Evolutionary conservation across 163 green algal genomes (phyloP), one percentile per base, ranked within the genome.

Genomic region (Prototheca wickerhamii): DNA sequence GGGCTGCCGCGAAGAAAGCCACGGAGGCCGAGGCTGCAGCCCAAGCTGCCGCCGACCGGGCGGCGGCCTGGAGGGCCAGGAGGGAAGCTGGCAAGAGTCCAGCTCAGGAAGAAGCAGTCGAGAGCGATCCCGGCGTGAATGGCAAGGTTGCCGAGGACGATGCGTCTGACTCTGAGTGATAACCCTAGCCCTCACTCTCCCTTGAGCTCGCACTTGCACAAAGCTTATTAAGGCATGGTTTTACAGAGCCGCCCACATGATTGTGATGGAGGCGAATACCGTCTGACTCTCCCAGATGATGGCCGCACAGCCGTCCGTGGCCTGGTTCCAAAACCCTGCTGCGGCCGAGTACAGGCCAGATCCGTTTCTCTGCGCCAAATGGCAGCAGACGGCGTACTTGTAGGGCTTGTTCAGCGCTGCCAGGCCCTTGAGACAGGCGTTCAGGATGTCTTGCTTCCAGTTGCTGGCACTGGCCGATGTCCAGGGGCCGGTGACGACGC

Each of bases 231-330:
- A 26, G 2, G 33, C 44, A 25, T 42, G 10, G n/a, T 64, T 32
- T 75, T 60, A 94, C 17, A 87, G 74, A 4, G 80, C 75, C 4
- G 89, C 51, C 88, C 87, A 95, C 72, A 91, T 92, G 1, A 91
- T 82, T 4, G 82, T 90, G 0, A 90, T 82, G 21, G 92, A 75
- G 5, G 86, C 76, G 6, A 89, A 75, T 65, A 91, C 88, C 0
- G 80, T 88, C 21, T 79, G 42, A 60, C 86, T 89, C 69, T 92
- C 84, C 87, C 87, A 95, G 64, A 87, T 82, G 40, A 95, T 86
- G 3, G 74, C 83, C 18, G 92, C 62, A 59, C 87, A 87, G 37
- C 87, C 86, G 58, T 95, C 88, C 32, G 84, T 93, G 49, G 87
- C 89, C 10, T 87, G 78, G 43, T 88, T 86, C 83, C 85, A 93